A percentile compares a stretch with the other conserved stretches of the same genome.
Conservation (phyloP, 805 yeast species). For the Lipomyces kockii region DNA sequence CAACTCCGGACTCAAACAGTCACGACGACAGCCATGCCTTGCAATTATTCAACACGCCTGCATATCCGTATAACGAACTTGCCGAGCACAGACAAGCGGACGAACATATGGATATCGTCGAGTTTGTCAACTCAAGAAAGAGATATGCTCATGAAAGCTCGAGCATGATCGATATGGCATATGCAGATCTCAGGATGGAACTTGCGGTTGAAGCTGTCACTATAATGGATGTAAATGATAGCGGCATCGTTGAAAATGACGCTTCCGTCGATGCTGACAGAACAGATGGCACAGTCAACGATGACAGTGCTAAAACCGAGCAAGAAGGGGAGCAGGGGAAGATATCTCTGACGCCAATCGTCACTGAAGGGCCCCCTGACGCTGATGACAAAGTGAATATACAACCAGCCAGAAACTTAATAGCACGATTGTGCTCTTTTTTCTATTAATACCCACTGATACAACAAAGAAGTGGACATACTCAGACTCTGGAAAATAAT, state of each 20-base stretch:
- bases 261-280: neutral
- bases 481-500: neutral
- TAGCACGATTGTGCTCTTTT: neutral
- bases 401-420: neutral
- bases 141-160: neutral
- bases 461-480: neutral
- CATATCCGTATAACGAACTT: neutral
- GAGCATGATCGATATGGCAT: neutral
- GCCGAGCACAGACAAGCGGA: neutral
- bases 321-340: neutral
- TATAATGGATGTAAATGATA: neutral
- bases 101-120: neutral
- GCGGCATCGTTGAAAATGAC: neutral
- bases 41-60: neutral
- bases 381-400: neutral
- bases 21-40: neutral
- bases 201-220: neutral
- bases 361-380: neutral
- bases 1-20: neutral
- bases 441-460: constrained; percentile 1
- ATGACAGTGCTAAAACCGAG: neutral
- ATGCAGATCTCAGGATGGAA: neutral
- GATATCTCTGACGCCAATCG: neutral
- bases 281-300: neutral
- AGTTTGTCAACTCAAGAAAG: neutral